Evolutionary conservation across 306 rosid species (phyloP), one percentile per base, ranked within the genome.

Genomic region (Castanopsis chinensis): DNA sequence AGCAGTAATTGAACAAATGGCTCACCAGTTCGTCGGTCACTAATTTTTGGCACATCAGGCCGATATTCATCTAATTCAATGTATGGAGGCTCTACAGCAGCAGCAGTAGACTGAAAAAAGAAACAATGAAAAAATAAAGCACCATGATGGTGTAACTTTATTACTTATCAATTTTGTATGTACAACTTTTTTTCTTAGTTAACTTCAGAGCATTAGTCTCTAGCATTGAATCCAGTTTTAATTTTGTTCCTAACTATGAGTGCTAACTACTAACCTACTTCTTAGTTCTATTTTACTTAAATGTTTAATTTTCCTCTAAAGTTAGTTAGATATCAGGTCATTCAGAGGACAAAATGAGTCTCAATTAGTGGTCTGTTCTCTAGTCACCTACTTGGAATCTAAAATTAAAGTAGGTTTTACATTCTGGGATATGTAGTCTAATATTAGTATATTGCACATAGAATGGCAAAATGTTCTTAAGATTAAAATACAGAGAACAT

Each of bases 21-120:
- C 88, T 71, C 56, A 89, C 98, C 97, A 60, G 88, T 89, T 86
- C 87, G 87, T 59, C 88, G 89, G 79, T 90, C 95, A 74, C 90
- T 88, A 32, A 88, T 93, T 86, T 89, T 90, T 57, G 93, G 95
- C 78, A 89, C 86, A 83, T 85, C 91, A 65, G 93, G 91, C 78
- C 71, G 92, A 76, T 78, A 85, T 77, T 83, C 89, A 55, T 76
- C 49, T n/a, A 51, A 23, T 74, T 43, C 76, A 82, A 65, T 85
- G 43, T 74, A 58, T 67, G 80, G 89, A 86, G 76, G 79, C 85
- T 82, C 87, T 37, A 76, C 71, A 69, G 75, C 76, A 80, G 58
- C 64, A 72, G 72, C 64, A 72, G 74, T 78, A 81, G 71, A 75
- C 98, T 91, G 84, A 61, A 83, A 80, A 74, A 72, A 61, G 61